phyloP scores from a whole-genome alignment of 768 basidiomycete genomes.

The Suillus paluster region DNA sequence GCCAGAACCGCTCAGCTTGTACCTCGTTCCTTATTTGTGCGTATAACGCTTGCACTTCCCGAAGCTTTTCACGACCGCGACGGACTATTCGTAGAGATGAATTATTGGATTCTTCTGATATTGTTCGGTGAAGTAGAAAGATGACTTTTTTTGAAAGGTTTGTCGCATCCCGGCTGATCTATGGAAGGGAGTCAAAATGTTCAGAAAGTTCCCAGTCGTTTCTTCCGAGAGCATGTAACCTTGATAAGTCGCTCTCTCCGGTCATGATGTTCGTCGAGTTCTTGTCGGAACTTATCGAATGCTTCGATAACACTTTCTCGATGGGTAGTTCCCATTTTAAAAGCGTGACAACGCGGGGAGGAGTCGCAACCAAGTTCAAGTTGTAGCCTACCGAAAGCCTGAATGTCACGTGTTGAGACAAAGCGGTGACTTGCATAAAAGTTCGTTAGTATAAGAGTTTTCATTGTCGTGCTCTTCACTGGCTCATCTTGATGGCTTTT shows the following conservation, averaged over 20 bases:
- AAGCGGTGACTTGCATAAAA: neutral
- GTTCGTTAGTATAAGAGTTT: constrained; percentile 6
- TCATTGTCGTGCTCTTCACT: constrained; percentile 15
- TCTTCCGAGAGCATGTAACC: constrained; percentile 40
- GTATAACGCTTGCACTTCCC: constrained; percentile 69
- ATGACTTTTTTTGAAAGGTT: constrained; percentile 92
- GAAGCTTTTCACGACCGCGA: constrained; percentile 61
- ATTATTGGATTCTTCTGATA: constrained; percentile 44
- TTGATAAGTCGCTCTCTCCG: constrained; percentile 91
- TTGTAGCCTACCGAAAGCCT: too few species aligned
- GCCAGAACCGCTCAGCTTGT: constrained; percentile 74
- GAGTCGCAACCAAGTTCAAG: neutral
- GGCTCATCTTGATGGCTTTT: constrained; percentile 48
- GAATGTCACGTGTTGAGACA: constrained; percentile 11
- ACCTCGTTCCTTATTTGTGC: constrained; percentile 65
- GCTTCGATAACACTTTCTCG: constrained; percentile 8
- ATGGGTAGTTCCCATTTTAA: neutral
- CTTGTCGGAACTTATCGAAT: constrained; percentile 69
- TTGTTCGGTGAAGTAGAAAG: constrained; percentile 85
- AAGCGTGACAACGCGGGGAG: constrained; percentile 3
- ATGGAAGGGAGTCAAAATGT: constrained; percentile 13
- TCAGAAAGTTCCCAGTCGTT: constrained; percentile 2
- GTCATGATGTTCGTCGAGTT: constrained; percentile 86
- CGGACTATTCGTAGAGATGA: constrained; percentile 50
- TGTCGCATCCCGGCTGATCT: constrained; percentile 88